phyloP scores from a whole-genome alignment of 2,329 filamentous ascomycete species.

The Trichoderma sp. region DNA sequence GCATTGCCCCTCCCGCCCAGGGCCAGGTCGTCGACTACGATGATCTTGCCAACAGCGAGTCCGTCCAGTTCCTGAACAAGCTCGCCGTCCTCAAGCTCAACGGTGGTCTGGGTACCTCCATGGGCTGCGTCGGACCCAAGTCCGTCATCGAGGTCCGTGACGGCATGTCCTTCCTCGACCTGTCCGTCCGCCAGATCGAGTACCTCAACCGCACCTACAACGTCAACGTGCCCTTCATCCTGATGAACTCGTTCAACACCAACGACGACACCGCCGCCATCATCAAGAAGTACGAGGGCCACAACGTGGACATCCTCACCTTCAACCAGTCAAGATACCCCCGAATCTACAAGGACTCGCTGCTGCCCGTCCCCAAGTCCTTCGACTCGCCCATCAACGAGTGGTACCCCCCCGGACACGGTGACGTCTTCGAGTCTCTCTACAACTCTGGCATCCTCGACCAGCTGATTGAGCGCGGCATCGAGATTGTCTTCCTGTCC shows the following conservation, averaged over 20 bases:
- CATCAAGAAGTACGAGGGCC: constrained; percentile 99
- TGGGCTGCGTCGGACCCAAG: constrained; percentile 99
- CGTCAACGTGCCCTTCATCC: constrained; percentile 95
- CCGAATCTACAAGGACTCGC: constrained; percentile 96
- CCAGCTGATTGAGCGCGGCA: constrained; percentile 90
- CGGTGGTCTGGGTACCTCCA: constrained; percentile 97
- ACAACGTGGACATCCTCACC: constrained; percentile 98
- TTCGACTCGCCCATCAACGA: constrained; percentile 86
- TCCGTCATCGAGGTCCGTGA: constrained; percentile 99
- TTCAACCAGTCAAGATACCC: constrained; percentile 99
- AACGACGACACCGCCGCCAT: constrained; percentile 97
- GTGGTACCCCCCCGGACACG: constrained; percentile 99
- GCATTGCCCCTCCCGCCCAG: constrained; percentile 89
- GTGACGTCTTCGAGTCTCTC: constrained; percentile 98
- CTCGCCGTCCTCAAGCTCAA: constrained; percentile 98
- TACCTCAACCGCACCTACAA: constrained; percentile 98
- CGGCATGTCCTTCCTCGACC: constrained; percentile 99
- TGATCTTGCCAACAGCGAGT: constrained; percentile 83
- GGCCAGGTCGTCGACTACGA: constrained; percentile 96
- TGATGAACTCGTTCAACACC: constrained; percentile 99
- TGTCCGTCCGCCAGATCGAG: constrained; percentile 98
- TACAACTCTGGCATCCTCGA: constrained; percentile 99
- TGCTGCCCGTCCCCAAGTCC: constrained; percentile 90
- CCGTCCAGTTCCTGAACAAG: constrained; percentile 94
- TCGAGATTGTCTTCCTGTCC: constrained; percentile 98